Conservation (phyloP, 768 basidiomycete species). For the Kwoniella sp. region DNA sequence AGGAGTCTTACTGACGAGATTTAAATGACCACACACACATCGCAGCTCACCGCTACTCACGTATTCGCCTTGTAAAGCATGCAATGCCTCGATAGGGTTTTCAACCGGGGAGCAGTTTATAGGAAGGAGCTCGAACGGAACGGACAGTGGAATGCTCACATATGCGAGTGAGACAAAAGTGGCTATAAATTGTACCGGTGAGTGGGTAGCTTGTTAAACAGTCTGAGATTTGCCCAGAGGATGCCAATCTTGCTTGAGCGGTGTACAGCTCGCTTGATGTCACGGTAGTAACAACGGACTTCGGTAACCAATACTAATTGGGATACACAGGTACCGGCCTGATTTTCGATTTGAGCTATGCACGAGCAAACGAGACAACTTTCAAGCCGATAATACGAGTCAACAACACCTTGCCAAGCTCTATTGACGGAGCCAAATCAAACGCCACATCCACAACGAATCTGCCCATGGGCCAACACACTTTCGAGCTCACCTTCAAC, state of each 20-base stretch:
- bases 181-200: conserved; percentile 39
- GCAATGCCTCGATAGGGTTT: conserved; percentile 16
- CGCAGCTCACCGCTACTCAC: conserved; percentile 36
- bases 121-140: conserved; percentile 7
- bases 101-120: background rate
- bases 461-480: conserved; percentile 31
- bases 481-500: conserved; percentile 18
- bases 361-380: background rate
- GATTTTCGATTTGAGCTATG: conserved; percentile 17
- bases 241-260: too few relatives aligned
- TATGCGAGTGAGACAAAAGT: conserved; percentile 16
- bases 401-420: conserved; percentile 12
- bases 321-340: conserved; percentile 13
- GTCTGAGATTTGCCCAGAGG: too few relatives aligned
- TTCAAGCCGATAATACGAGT: conserved; percentile 13
- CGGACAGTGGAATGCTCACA: conserved; percentile 26
- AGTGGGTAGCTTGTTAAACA: too few relatives aligned
- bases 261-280: too few relatives aligned
- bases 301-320: background rate
- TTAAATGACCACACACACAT: too few relatives aligned
- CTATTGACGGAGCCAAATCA: background rate
- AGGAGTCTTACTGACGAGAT: conserved; percentile 5
- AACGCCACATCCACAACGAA: conserved; percentile 13
- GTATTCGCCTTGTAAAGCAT: conserved; percentile 35
- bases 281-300: too few relatives aligned